These are phyloP conservation scores for Croton setiger DNA, from an alignment of 441 rosid genomes.

Conservation along the genomic window DNA sequence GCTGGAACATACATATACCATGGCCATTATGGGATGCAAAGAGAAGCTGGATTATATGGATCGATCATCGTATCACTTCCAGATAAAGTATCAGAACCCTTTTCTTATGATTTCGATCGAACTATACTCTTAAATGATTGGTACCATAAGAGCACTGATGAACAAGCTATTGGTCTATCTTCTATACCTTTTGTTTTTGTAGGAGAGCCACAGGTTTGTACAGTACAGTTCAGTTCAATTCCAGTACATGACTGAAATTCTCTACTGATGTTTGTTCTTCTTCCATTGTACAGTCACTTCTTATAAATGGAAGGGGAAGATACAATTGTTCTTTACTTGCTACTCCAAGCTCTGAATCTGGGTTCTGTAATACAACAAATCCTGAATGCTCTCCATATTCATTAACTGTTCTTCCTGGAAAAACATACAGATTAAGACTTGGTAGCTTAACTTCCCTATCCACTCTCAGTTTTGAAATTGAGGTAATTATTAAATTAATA, in stretches of 20 bases:
- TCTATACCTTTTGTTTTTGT: constrained; percentile 57
- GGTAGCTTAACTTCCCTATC: constrained; percentile 59
- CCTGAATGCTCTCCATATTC: constrained; percentile 48
- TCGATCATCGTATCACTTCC: constrained; percentile 49
- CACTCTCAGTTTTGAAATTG: constrained; percentile 69
- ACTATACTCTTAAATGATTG: constrained; percentile 65
- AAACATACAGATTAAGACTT: constrained; percentile 56
- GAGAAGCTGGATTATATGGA: constrained; percentile 57
- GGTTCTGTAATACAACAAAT: constrained; percentile 40
- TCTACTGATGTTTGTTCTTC: background rate
- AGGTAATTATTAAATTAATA: constrained; percentile 34
- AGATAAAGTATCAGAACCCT: constrained; percentile 48
- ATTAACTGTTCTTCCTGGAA: constrained; percentile 46
- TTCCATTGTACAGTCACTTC: constrained; percentile 41
- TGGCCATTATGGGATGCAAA: constrained; percentile 77
- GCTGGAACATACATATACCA: constrained; percentile 72
- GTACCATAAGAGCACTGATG: constrained; percentile 59
- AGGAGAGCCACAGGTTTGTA: constrained; percentile 59
- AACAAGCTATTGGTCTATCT: constrained; percentile 55
- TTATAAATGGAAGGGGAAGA: constrained; percentile 65
- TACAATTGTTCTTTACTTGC: constrained; percentile 43
- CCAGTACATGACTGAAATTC: background rate
- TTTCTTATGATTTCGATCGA: constrained; percentile 48
- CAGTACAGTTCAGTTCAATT: background rate
- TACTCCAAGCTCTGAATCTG: constrained; percentile 21